Percentiles rank a stretch among this genome's conserved stretches.
These are phyloP conservation scores for Dactylellina drechsleri DNA, from an alignment of 2,329 filamentous ascomycete species.

Conservation along the genomic window DNA sequence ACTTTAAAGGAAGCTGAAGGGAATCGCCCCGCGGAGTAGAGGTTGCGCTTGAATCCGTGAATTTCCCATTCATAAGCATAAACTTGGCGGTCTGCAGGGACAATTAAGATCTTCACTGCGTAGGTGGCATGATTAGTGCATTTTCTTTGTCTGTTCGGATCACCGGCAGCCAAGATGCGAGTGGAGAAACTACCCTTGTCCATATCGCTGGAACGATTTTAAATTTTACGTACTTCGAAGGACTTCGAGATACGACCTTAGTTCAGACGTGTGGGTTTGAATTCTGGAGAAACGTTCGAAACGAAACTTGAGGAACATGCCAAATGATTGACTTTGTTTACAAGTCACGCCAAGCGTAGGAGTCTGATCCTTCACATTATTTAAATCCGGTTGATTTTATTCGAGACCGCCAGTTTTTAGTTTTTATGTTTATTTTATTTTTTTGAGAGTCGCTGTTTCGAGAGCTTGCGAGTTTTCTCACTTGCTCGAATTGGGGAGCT, in stretches of 20 bases:
- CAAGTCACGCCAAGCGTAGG: slow-evolving; percentile 16
- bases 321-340: neutral
- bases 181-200: neutral
- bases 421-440: no score
- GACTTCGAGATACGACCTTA: neutral
- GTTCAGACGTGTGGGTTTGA: slow-evolving; percentile 1
- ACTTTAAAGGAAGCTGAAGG: no score
- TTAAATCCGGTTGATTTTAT: slow-evolving; percentile 13
- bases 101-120: slow-evolving; percentile 16
- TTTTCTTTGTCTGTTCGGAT: slow-evolving; percentile 30
- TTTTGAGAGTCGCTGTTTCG: slow-evolving; percentile 17
- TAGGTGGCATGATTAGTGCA: slow-evolving; percentile 42
- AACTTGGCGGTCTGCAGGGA: slow-evolving; percentile 28
- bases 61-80: no score
- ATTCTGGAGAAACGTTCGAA: no score
- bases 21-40: no score
- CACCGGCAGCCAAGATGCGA: slow-evolving; percentile 20
- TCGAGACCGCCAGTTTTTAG: slow-evolving; percentile 16
- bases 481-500: slow-evolving; percentile 34
- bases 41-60: no score
- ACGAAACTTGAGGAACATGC: no score
- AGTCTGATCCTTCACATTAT: slow-evolving; percentile 9
- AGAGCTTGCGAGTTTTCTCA: slow-evolving; percentile 26
- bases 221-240: no score
- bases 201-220: neutral